Percentiles rank a stretch among this genome's conserved stretches.
Conservation (phyloP, 768 basidiomycete genomes). For the Auriscalpium orientale region DNA sequence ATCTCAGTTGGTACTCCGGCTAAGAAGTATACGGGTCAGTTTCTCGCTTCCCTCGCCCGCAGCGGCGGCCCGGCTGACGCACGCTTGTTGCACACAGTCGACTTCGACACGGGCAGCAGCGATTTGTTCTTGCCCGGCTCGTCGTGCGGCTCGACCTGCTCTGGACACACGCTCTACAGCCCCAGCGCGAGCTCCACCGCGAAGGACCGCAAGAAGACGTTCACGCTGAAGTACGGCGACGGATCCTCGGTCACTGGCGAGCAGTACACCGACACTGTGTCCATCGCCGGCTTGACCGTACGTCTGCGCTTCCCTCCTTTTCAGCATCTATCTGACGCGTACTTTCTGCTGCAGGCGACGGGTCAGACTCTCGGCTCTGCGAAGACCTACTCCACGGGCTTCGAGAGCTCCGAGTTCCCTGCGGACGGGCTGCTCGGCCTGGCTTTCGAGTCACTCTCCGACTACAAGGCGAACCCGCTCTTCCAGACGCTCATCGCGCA, state of each 20-base stretch:
- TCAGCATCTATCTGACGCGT: not conserved
- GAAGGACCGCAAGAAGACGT: not conserved
- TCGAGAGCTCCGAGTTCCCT: not conserved
- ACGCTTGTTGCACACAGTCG: not conserved
- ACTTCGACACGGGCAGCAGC: conserved; percentile 1
- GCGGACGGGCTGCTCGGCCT: not conserved
- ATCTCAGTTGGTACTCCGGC: conserved; percentile 3
- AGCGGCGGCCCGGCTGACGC: not conserved
- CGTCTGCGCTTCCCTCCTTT: not conserved
- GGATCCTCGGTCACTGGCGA: not conserved
- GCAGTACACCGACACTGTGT: conserved; percentile 1
- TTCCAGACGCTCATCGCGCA: conserved; percentile 1
- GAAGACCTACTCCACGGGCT: not conserved
- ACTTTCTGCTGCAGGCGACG: not conserved
- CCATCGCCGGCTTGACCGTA: not conserved
- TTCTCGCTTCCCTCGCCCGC: not conserved
- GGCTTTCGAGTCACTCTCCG: not conserved
- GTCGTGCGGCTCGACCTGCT: not conserved
- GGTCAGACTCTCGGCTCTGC: not conserved
- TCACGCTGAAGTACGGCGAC: not conserved
- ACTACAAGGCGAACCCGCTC: not conserved
- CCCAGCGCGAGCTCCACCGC: not conserved
- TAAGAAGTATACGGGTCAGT: conserved; percentile 1
- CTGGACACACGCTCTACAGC: not conserved
- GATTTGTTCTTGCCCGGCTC: not conserved